Evolutionary conservation across 2,329 filamentous ascomycete genomes (phyloP).

Genomic region (Claviceps pazoutovae): DNA sequence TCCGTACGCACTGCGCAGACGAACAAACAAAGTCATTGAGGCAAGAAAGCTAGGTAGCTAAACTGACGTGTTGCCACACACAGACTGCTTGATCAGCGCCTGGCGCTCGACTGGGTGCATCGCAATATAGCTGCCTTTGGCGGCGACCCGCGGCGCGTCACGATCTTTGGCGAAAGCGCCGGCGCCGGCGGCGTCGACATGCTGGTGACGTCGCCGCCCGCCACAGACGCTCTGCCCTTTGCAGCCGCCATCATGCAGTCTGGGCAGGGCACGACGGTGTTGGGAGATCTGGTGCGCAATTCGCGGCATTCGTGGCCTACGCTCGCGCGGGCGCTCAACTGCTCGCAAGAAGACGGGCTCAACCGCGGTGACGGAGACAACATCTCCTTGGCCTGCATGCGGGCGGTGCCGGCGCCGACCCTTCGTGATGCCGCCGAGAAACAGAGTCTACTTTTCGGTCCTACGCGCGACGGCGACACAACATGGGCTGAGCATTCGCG

Average conservation of each 20-base stretch:
- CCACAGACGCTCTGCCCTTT: constrained; percentile 14
- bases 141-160: constrained; percentile 48
- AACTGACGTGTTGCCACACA: background rate
- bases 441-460: constrained; percentile 10
- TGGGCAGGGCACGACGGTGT: constrained; percentile 4
- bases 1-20: background rate
- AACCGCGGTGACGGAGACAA: background rate
- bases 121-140: constrained; percentile 52
- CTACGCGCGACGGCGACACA: constrained; percentile 9
- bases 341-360: background rate
- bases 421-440: constrained; percentile 10
- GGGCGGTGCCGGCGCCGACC: constrained; percentile 7
- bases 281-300: background rate
- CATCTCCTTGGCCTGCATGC: constrained; percentile 11
- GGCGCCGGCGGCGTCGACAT: background rate
- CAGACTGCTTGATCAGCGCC: constrained; percentile 30
- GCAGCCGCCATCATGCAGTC: constrained; percentile 16
- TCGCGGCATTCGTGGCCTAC: background rate
- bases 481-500: constrained; percentile 11
- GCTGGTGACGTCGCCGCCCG: constrained; percentile 7
- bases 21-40: no score
- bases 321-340: background rate
- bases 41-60: no score
- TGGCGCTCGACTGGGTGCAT: constrained; percentile 46
- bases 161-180: constrained; percentile 16